Evolutionary conservation across 2,329 filamentous ascomycete genomes (phyloP), one percentile per base, ranked within the genome.

Genomic region (Amauroascus verrucosus): DNA sequence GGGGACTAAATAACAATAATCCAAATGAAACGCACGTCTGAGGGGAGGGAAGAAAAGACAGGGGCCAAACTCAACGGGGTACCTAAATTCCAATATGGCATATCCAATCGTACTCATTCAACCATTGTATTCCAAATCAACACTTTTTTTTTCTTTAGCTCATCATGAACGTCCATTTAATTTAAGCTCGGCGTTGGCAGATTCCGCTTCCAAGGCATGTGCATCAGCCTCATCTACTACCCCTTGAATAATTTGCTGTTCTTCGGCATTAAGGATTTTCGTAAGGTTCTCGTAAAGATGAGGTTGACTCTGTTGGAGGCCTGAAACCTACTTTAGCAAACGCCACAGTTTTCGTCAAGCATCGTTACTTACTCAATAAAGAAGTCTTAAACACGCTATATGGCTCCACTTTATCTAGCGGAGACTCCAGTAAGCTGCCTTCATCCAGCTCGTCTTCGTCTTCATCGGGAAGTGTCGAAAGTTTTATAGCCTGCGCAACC

Each of bases 391-490:
- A 96, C 57, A 95, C 76, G 66, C 84, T 80, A 65, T 98, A 98
- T 1, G 91, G 90, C 72, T 98, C 93, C 57, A 98, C 79, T 73
- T 93, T 93, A 70, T 98, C 93, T 22, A 98, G 77, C 14, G 91
- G 90, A 11, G 91, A 95, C 70, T 98, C 93, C 1, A 98, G 80
- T 49, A 97, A 76, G 55, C 88, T 86, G 67, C 90, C 91, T 63
- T 97, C 93, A 68, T 97, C 91, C 16, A 94, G 82, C 44, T 96
- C 83, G 52, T 95, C 90, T 53, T 95, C 89, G 24, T 90, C 86
- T 1, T 88, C 88, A 24, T 84, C 82, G 14, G 79, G 77, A 26
- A 84, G 77, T 16, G 83, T 79, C 58, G 84, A 83, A 68, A 93
- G 91, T 67, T 93, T 94, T 63, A 88, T 84, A 11, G 89, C 88